phyloP scores from a whole-genome alignment of 306 rosid genomes.

The Malus sieversii region DNA sequence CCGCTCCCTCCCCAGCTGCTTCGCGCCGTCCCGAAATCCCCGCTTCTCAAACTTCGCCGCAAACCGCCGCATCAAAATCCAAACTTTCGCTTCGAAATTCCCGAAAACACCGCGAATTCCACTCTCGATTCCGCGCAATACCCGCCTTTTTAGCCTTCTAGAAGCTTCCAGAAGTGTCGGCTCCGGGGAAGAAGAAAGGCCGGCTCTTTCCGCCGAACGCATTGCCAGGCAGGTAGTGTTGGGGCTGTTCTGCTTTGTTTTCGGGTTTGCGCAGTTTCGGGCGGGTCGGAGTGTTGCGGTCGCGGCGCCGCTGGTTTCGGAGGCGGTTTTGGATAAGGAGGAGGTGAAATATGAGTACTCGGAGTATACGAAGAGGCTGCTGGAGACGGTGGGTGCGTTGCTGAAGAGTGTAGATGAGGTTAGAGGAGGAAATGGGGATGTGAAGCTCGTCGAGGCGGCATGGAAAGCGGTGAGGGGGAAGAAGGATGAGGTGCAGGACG shows the following conservation, averaged over 20 bases:
- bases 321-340: constrained; percentile 10
- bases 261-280: constrained; percentile 47
- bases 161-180: constrained; percentile 6
- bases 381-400: constrained; percentile 41
- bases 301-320: constrained; percentile 30
- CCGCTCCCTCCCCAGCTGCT: constrained; percentile 6
- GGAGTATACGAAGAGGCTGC: constrained; percentile 39
- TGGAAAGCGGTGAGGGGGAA: constrained; percentile 47
- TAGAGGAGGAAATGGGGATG: constrained; percentile 41
- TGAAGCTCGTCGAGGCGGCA: constrained; percentile 34
- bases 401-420: constrained; percentile 45
- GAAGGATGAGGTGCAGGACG: constrained; percentile 43
- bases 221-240: constrained; percentile 26
- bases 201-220: background rate
- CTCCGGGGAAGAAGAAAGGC: background rate
- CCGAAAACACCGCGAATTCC: background rate
- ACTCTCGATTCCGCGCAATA: constrained; percentile 1
- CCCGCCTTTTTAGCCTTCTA: constrained; percentile 1
- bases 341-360: constrained; percentile 39
- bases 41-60: constrained; percentile 6
- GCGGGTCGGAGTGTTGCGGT: constrained; percentile 32
- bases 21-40: background rate
- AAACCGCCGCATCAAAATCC: constrained; percentile 20
- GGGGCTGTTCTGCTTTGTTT: constrained; percentile 48
- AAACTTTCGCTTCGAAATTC: constrained; percentile 14